Evolutionary conservation across 305 asterid species (phyloP).

Genomic region (Rubia occidens): DNA sequence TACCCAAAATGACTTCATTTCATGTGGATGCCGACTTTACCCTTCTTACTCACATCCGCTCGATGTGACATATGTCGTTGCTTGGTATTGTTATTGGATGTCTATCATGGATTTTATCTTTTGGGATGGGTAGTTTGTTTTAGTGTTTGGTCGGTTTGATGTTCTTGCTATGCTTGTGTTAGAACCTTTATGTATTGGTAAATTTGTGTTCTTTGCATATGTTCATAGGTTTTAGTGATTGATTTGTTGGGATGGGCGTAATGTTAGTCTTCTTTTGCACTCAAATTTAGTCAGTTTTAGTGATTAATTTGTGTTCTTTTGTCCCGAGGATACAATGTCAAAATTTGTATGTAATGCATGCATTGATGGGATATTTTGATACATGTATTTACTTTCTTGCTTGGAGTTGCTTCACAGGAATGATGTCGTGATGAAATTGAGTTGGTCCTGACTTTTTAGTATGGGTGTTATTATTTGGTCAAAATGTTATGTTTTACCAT

Average conservation of each 20-base stretch:
- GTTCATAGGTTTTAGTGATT: background rate
- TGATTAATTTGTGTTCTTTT: too few species aligned
- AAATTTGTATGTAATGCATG: too few species aligned
- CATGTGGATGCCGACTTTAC: too few species aligned
- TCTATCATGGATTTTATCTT: too few species aligned
- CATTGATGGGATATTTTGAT: background rate
- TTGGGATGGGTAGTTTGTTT: background rate
- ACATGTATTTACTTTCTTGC: background rate
- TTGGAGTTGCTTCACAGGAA: background rate
- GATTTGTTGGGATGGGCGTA: background rate
- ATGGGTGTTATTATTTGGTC: background rate
- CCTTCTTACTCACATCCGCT: too few species aligned
- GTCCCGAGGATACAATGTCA: background rate
- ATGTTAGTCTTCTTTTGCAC: background rate
- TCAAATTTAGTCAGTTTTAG: too few species aligned
- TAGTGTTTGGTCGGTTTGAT: constrained; percentile 2
- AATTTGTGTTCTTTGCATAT: background rate
- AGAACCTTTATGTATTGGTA: background rate
- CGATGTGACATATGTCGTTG: too few species aligned
- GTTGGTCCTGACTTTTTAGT: too few species aligned
- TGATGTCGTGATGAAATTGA: too few species aligned
- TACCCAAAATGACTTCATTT: too few species aligned
- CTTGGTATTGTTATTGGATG: too few species aligned
- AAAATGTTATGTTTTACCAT: background rate
- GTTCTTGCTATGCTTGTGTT: background rate